Evolutionary conservation across 1,139 yeast species (phyloP), one percentile per base, ranked within the genome.

Genomic region (Scheffersomyces parashehatae): DNA sequence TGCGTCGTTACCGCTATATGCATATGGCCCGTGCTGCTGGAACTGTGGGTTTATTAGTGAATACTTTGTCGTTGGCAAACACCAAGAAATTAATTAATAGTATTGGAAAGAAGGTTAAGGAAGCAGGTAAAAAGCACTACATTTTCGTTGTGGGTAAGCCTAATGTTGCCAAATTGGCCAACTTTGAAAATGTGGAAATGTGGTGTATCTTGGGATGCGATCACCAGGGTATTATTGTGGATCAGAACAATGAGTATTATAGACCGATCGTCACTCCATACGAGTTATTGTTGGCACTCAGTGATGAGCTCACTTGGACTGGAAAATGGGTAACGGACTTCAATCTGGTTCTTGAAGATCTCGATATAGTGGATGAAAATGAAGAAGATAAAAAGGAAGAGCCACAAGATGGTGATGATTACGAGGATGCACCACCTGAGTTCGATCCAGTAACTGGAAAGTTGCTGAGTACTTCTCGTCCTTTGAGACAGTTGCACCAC

Each of bases 151-250:
- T 93, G 6, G 99, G 99, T 12, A 95, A 95, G 61, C 98, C 98
- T n/a, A 93, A 93, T 58, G 97, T 93, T 4, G 96, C 99, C 34
- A 93, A 93, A 58, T 72, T 93, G 43, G 99, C 99, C 10, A 93
- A 93, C 63, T 93, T 95, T 60, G 98, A 91, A 51, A 83, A 83
- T 15, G 80, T 93, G 13, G 99, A 93, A 55, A 76, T 88, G 26
- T 93, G 99, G 98, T 91, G 95, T 58, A 81, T 93, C 13, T 67
- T 93, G 16, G 99, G 99, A 0, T 95, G 99, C 64, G 91, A 95
- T 12, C 90, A 90, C 54, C 93, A 95, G 45, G 98, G 99, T 4
- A 85, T 93, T 14, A 83, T 93, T 35, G 66, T 91, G 28, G 96
- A 90, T 60, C 83, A 84, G 47, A 70, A 68, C 35, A 83, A 79